These are phyloP conservation scores for Paracorniculantispora psalliotae DNA, from an alignment of 2,329 filamentous ascomycete species.

Conservation along the genomic window DNA sequence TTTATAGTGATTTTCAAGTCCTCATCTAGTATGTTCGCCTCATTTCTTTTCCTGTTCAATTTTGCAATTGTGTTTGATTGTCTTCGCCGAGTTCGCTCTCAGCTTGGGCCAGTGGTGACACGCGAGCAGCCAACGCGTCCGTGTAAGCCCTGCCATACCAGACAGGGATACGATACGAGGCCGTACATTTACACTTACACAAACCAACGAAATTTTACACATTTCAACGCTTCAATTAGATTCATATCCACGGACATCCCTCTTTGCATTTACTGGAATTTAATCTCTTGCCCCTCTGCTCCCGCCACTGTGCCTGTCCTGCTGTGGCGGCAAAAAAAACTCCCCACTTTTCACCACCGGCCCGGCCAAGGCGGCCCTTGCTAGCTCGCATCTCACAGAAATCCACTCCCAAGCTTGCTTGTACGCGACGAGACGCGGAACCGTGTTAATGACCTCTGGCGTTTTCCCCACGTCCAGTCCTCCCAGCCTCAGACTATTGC, in stretches of 20 bases:
- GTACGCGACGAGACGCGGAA: constrained; percentile 12
- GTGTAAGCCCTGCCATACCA: background rate
- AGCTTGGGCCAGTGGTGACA: too few relatives aligned
- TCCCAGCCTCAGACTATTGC: constrained; percentile 11
- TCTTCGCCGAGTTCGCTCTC: too few relatives aligned
- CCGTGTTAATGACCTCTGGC: constrained; percentile 11
- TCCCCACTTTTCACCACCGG: background rate
- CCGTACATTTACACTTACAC: background rate
- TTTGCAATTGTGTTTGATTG: too few relatives aligned
- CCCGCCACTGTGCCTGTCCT: background rate
- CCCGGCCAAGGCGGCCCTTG: background rate
- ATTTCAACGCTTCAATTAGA: background rate
- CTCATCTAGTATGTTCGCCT: background rate
- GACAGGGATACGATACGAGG: background rate
- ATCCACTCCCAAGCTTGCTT: background rate
- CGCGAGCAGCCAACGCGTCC: background rate
- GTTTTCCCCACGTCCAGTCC: constrained; percentile 3
- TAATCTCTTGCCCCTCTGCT: background rate
- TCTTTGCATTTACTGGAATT: background rate
- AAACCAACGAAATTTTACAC: background rate
- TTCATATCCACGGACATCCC: background rate
- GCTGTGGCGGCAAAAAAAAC: too few relatives aligned
- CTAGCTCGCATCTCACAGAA: background rate
- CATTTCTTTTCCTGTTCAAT: background rate
- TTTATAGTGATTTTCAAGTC: too few relatives aligned